Evolutionary conservation across 148 eudicot genomes (phyloP), one percentile per base, ranked within the genome.

Genomic region (Suaeda aralocaspica): DNA sequence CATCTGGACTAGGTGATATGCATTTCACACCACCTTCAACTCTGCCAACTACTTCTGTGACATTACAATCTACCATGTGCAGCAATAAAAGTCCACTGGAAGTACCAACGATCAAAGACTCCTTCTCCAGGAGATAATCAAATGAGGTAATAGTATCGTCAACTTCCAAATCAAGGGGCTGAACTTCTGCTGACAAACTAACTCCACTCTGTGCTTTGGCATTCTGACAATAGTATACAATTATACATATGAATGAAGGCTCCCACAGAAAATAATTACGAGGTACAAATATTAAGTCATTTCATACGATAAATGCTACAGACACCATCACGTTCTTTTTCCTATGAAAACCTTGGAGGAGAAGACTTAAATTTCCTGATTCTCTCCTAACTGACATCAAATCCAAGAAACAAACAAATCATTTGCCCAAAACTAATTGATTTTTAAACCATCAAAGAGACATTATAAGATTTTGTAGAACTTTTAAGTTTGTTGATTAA

Each of bases 91-190:
- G 85, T 42, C 98, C 98, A 56, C 75, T 79, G 9, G 85, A 89
- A 66, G 98, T 94, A 60, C 98, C 98, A 34, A 91, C 52, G 14
- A 94, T 76, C 75, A 94, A 81, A 5, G 98, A 85, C 77, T 94
- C 98, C 76, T 91, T 94, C 82, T 91, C 98, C 97, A 94, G 85
- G 59, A 94, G 83, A 89, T 89, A 94, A 69, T 94, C 96, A 72
- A 89, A 84, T 15, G 96, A 85, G 63, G 98, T 87, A 76, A 94
- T 82, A 66, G 52, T 73, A 66, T 94, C 96, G 19, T 82, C 98
- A 66, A 76, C 74, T 77, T 89, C 98, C 72, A 94, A 74, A 71
- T 86, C 92, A 72, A 90, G 77, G 58, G 82, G 79, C 65, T 80
- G 80, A 69, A 74, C 80, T 28, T 76, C 71, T 60, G 88, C 77